A percentile compares a stretch with the other conserved stretches of the same genome.
These are phyloP conservation scores for Blumeriella jaapii DNA, from an alignment of 2,329 filamentous ascomycete species.

Conservation along the genomic window DNA sequence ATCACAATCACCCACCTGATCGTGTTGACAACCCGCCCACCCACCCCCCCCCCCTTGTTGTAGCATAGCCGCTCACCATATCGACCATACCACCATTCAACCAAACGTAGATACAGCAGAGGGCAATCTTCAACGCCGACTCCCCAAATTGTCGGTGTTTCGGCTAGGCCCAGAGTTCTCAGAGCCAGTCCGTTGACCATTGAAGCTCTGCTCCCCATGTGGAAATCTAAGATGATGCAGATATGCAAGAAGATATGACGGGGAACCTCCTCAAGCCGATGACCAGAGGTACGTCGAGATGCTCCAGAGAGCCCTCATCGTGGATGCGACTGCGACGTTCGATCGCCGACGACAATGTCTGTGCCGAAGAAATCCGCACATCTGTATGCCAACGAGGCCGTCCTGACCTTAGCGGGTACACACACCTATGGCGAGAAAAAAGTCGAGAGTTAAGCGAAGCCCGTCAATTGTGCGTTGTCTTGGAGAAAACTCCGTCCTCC, in stretches of 20 bases:
- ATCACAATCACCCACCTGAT: slow-evolving; percentile 66
- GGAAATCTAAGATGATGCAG: slow-evolving; percentile 55
- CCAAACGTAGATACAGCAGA: slow-evolving; percentile 68
- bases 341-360: slow-evolving; percentile 47
- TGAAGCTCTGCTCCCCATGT: slow-evolving; percentile 41
- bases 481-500: too few relatives aligned
- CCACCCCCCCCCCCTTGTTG: slow-evolving; percentile 53
- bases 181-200: slow-evolving; percentile 54
- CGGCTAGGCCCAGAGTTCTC: too few relatives aligned
- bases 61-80: slow-evolving; percentile 53
- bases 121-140: slow-evolving; percentile 53
- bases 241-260: slow-evolving; percentile 55
- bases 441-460: too few relatives aligned
- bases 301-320: slow-evolving; percentile 55
- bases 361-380: slow-evolving; percentile 52
- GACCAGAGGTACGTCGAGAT: slow-evolving; percentile 55
- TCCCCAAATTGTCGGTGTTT: too few relatives aligned
- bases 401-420: slow-evolving; percentile 47
- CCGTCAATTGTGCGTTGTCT: too few relatives aligned
- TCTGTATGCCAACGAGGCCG: slow-evolving; percentile 44
- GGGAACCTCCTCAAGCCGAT: slow-evolving; percentile 53
- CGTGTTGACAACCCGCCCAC: too few relatives aligned
- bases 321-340: slow-evolving; percentile 49
- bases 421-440: slow-evolving; percentile 51
- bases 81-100: slow-evolving; percentile 52